Evolutionary conservation across 352 stramenopile genomes (phyloP).

Genomic region (Pythium aquatile): DNA sequence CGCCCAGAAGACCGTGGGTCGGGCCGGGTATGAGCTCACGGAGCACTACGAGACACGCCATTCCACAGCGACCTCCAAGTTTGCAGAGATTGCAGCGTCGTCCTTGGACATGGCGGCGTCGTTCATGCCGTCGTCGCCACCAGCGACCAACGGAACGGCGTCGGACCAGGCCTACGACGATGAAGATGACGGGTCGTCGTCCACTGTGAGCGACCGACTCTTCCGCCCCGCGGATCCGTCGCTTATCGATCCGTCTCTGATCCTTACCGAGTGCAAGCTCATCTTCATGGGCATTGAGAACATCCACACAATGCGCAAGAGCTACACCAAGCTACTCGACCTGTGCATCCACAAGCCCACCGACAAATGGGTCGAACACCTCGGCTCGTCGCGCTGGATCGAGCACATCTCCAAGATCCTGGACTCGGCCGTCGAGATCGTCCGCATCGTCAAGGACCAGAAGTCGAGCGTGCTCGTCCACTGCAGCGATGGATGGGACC

Average conservation of each 20-base stretch:
- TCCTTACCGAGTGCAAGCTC: constrained; percentile 80
- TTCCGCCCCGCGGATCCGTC: constrained; percentile 13
- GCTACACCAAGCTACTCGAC: constrained; percentile 75
- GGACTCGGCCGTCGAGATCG: constrained; percentile 81
- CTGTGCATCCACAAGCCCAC: constrained; percentile 61
- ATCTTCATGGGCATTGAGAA: constrained; percentile 92
- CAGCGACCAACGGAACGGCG: background rate
- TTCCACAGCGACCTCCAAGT: constrained; percentile 55
- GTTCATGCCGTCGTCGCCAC: constrained; percentile 25
- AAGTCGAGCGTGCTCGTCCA: constrained; percentile 95
- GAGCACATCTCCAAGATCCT: constrained; percentile 79
- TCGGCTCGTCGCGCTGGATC: constrained; percentile 70
- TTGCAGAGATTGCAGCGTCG: constrained; percentile 48
- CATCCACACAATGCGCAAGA: constrained; percentile 91
- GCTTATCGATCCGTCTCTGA: constrained; percentile 35
- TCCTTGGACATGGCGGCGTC: constrained; percentile 31
- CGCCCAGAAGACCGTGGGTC: constrained; percentile 87
- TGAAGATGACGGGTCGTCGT: constrained; percentile 26
- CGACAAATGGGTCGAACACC: constrained; percentile 81
- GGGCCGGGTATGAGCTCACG: constrained; percentile 87
- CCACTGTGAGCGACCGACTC: constrained; percentile 23
- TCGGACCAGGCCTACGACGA: constrained; percentile 19
- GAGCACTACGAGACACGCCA: constrained; percentile 78
- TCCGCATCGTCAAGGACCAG: constrained; percentile 71
- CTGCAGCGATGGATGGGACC: constrained; percentile 98